Conservation (phyloP, 176 grass and related monocot genomes). For the Ananas comosus region DNA sequence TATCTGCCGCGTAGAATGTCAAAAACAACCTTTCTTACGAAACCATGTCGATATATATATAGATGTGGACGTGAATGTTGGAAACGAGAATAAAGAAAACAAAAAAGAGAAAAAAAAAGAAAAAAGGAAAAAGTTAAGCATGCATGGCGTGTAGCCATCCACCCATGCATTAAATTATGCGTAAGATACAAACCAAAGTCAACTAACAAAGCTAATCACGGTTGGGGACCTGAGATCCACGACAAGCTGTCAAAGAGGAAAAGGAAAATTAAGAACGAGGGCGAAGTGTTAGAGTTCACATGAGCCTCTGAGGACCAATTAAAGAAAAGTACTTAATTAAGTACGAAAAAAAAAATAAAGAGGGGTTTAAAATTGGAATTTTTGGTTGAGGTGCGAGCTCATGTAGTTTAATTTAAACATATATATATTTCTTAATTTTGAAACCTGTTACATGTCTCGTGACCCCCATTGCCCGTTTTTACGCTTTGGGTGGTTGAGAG, state of each 20-base stretch:
- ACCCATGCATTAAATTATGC: constrained; percentile 12
- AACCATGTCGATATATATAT: neutral
- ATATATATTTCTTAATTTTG: too few relatives aligned
- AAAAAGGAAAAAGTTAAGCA: constrained; percentile 7
- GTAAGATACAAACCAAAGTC: constrained; percentile 35
- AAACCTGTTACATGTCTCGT: too few relatives aligned
- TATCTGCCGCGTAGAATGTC: neutral
- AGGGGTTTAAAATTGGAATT: neutral
- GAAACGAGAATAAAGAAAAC: too few relatives aligned
- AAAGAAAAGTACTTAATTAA: neutral
- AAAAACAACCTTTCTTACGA: neutral
- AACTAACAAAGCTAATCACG: constrained; percentile 43
- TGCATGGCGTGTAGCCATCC: neutral
- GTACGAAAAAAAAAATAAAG: neutral
- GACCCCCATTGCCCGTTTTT: neutral
- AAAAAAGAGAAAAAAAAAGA: too few relatives aligned
- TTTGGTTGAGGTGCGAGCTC: too few relatives aligned
- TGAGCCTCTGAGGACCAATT: constrained; percentile 10
- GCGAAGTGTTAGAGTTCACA: constrained; percentile 20
- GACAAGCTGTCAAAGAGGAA: constrained; percentile 25
- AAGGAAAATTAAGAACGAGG: constrained; percentile 15
- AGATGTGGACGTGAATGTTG: constrained; percentile 5
- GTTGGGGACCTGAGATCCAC: constrained; percentile 15
- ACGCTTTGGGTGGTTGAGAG: constrained; percentile 10
- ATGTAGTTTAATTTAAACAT: too few relatives aligned